Conservation (phyloP, 2,329 filamentous ascomycete species). For the Amesomyces nigricolor region DNA sequence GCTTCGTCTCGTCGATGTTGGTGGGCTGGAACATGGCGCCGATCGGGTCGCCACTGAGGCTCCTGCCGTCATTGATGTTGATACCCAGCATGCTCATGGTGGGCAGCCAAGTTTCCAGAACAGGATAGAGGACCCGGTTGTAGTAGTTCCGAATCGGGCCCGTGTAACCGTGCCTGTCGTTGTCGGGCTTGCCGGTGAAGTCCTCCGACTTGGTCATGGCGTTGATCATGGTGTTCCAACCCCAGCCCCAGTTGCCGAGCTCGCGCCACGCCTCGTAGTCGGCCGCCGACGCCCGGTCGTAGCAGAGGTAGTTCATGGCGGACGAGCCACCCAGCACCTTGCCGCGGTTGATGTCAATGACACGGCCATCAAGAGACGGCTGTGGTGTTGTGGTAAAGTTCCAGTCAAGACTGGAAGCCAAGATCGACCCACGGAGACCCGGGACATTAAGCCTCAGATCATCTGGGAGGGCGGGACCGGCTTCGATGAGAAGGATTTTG, state of each 20-base stretch:
- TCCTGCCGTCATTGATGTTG: slow-evolving; percentile 34
- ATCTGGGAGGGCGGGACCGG: slow-evolving; percentile 28
- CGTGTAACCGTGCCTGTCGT: slow-evolving; percentile 18
- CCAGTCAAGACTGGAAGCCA: slow-evolving; percentile 34
- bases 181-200: slow-evolving; percentile 20
- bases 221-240: slow-evolving; percentile 24
- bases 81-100: slow-evolving; percentile 39
- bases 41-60: slow-evolving; percentile 43
- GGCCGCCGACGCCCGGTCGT: slow-evolving; percentile 32
- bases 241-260: slow-evolving; percentile 31
- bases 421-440: slow-evolving; percentile 29
- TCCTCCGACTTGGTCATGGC: slow-evolving; percentile 27
- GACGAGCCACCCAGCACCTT: slow-evolving; percentile 45
- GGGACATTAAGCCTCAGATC: slow-evolving; percentile 32
- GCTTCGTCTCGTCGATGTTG: slow-evolving; percentile 35
- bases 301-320: slow-evolving; percentile 41
- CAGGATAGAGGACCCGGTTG: slow-evolving; percentile 39
- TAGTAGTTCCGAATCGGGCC: slow-evolving; percentile 29
- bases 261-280: slow-evolving; percentile 37
- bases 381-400: slow-evolving; percentile 42
- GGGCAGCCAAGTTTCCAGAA: slow-evolving; percentile 27
- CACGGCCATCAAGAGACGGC: slow-evolving; percentile 34
- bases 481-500: slow-evolving; percentile 32
- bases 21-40: slow-evolving; percentile 45
- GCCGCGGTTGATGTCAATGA: slow-evolving; percentile 40